Evolutionary conservation across 371 early-diverging fungal genomes (phyloP).

Genomic region (Capillidium heterosporum): DNA sequence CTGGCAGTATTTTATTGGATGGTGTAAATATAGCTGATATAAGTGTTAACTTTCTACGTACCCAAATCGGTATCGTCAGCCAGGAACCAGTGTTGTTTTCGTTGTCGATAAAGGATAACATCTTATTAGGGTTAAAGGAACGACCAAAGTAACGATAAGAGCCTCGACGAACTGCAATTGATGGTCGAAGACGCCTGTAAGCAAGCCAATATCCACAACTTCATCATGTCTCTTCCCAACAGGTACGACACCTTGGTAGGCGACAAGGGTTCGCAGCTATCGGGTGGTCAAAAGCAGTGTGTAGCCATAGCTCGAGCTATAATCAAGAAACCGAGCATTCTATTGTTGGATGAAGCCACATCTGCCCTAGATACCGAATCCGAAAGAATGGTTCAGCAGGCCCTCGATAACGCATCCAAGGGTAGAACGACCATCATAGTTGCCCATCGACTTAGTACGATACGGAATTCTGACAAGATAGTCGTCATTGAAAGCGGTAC

Average conservation of each 20-base stretch:
- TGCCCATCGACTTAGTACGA: slow-evolving; percentile 48
- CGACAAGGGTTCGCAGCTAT: slow-evolving; percentile 30
- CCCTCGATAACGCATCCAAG: slow-evolving; percentile 29
- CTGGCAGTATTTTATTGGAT: slow-evolving; percentile 35
- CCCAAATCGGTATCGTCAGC: slow-evolving; percentile 44
- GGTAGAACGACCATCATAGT: slow-evolving; percentile 44
- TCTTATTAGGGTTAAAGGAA: slow-evolving; percentile 28
- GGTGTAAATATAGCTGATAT: slow-evolving; percentile 22
- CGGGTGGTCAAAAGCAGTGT: slow-evolving; percentile 22
- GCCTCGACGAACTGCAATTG: too few species aligned
- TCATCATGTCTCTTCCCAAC: slow-evolving; percentile 48
- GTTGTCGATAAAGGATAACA: slow-evolving; percentile 58
- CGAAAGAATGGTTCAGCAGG: slow-evolving; percentile 36
- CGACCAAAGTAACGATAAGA: slow-evolving; percentile 13
- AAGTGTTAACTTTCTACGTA: too few species aligned
- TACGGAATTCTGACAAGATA: slow-evolving; percentile 40
- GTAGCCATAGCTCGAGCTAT: slow-evolving; percentile 52
- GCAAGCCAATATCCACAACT: slow-evolving; percentile 50
- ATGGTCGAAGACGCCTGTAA: slow-evolving; percentile 25
- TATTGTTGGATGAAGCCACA: slow-evolving; percentile 83
- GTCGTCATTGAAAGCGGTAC: slow-evolving; percentile 38
- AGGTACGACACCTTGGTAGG: slow-evolving; percentile 51
- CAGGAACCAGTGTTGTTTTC: slow-evolving; percentile 46
- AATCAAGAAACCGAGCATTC: slow-evolving; percentile 41
- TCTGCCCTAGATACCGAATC: slow-evolving; percentile 57